Percentiles rank a stretch among this genome's conserved stretches.
These are phyloP conservation scores for Bryoerythrophyllum caledonicum DNA, from an alignment of 225 moss, liverwort and hornwort genomes.

Conservation along the genomic window DNA sequence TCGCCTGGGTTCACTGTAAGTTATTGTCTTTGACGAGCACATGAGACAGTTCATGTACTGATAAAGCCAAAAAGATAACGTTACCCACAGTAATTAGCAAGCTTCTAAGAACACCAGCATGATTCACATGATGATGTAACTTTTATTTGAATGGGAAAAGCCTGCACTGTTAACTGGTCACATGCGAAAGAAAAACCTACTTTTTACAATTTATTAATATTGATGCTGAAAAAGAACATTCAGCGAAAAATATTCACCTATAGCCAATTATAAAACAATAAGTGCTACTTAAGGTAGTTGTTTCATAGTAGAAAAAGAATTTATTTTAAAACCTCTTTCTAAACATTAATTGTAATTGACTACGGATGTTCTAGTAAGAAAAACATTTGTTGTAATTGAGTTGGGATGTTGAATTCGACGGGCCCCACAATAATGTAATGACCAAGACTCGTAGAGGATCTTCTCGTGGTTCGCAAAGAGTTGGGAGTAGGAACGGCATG, in stretches of 20 bases:
- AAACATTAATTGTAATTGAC: too few species aligned
- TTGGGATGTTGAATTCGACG: neutral
- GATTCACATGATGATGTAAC: neutral
- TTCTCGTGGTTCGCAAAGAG: neutral
- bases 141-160: neutral
- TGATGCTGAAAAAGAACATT: too few species aligned
- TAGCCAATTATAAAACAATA: too few species aligned
- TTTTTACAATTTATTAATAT: too few species aligned
- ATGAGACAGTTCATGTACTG: neutral
- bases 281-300: too few species aligned
- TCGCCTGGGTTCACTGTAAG: neutral
- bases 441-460: neutral
- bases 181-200: neutral
- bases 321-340: neutral
- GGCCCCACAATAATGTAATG: too few species aligned
- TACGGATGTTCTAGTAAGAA: neutral
- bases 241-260: too few species aligned
- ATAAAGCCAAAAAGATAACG: neutral
- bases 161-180: neutral
- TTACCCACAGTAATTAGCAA: neutral
- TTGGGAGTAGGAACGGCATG: neutral
- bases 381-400: too few species aligned
- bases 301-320: neutral
- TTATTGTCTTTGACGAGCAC: neutral
- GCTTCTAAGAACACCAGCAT: neutral